These are phyloP conservation scores for Cryptococcus sp. DNA, from an alignment of 1,284 basidiomycete genomes.

Conservation along the genomic window DNA sequence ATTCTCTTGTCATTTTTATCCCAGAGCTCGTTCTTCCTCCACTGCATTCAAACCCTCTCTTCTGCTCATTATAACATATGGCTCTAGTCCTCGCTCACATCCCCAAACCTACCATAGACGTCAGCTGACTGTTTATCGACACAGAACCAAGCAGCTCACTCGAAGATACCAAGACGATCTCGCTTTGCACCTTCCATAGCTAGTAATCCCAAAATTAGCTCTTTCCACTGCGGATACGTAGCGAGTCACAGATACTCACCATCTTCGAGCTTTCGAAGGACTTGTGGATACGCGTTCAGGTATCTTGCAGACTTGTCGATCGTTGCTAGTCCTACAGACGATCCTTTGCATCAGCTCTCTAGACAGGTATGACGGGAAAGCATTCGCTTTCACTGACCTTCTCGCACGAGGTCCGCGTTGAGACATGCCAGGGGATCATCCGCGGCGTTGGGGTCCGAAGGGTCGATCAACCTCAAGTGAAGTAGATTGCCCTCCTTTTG, in stretches of 20 bases:
- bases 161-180: conserved; percentile 79
- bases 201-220: neutral
- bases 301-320: conserved; percentile 80
- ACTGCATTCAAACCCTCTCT: too few relatives aligned
- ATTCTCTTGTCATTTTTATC: too few relatives aligned
- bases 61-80: too few relatives aligned
- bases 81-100: conserved; percentile 44
- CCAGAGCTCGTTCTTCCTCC: too few relatives aligned
- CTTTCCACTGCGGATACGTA: neutral
- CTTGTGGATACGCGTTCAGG: conserved; percentile 67
- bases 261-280: conserved; percentile 67
- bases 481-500: conserved; percentile 72
- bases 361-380: neutral
- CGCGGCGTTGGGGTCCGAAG: conserved; percentile 66
- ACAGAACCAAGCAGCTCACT: conserved; percentile 54
- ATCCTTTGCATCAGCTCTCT: neutral
- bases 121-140: neutral
- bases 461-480: conserved; percentile 86
- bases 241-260: conserved; percentile 20
- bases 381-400: conserved; percentile 34
- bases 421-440: conserved; percentile 73
- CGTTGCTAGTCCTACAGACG: conserved; percentile 64
- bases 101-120: conserved; percentile 32
- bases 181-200: conserved; percentile 69
- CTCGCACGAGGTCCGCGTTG: conserved; percentile 73